Evolutionary conservation across 2,329 filamentous ascomycete genomes (phyloP).

Genomic region (Colletotrichum spaethianum): DNA sequence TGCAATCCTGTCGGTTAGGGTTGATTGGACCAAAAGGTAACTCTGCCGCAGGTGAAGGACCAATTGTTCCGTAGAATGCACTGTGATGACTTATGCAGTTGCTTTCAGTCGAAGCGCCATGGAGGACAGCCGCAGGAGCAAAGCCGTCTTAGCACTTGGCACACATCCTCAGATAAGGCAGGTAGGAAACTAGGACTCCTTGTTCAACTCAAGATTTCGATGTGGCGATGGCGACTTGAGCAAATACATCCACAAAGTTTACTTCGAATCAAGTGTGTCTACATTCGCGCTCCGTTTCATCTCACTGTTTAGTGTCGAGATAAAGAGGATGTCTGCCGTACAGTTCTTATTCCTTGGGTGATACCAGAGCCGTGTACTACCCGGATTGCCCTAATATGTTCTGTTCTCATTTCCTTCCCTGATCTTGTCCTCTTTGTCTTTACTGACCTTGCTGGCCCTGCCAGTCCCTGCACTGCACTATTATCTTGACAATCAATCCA

Average conservation of each 20-base stretch:
- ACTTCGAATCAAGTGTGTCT: too few species aligned
- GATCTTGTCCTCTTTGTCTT: neutral
- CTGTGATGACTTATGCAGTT: neutral
- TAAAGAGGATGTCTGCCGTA: too few species aligned
- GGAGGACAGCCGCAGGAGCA: neutral
- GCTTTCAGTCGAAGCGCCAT: neutral
- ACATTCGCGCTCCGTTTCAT: too few species aligned
- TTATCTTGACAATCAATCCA: neutral
- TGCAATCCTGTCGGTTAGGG: neutral
- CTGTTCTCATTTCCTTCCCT: neutral
- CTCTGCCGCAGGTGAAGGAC: neutral
- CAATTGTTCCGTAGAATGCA: neutral
- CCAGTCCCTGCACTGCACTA: neutral
- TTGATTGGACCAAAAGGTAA: neutral
- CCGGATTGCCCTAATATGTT: neutral
- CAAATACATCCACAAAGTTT: neutral
- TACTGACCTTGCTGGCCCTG: neutral
- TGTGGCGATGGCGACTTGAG: neutral
- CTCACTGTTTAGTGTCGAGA: too few species aligned
- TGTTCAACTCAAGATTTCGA: neutral
- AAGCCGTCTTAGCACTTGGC: neutral
- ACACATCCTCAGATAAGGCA: neutral
- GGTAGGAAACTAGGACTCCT: too few species aligned
- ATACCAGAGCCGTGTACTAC: neutral
- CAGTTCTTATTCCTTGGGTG: too few species aligned